Evolutionary conservation across 2,329 filamentous ascomycete genomes (phyloP), one percentile per base, ranked within the genome.

Genomic region (Trichoderma afroharzianum): DNA sequence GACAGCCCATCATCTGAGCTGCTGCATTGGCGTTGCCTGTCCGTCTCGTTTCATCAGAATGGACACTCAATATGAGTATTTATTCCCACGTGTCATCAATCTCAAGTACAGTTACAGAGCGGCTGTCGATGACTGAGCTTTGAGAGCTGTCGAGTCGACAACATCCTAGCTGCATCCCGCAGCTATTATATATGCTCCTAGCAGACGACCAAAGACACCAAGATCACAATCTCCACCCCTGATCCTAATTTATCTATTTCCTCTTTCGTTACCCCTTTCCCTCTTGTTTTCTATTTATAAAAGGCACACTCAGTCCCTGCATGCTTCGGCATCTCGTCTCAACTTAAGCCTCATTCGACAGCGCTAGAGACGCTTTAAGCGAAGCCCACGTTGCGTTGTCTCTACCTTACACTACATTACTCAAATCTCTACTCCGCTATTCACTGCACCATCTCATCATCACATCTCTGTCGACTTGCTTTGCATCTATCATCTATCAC

Each of bases 241-340:
- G 57, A 61, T 69, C 9, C 57, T 50, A 18, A 53, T 69, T 36
- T 36, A 62, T 62, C 18, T 50, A 26, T 62, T 69, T 62, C 57
- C 55, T 62, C 36, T 69, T 69, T 62, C 30, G 39, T 53, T 62
- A 36, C 66, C 66, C 66, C 66, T 69, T 61, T 69, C 57, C 57
- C 33, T 59, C 64, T 30, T 26, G 26, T 32, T 28, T 47, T 47
- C 66, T 59, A 68, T 59, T 61, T 61, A 68, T 68, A 68, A 68
- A 61, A 61, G 36, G 36, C 39, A 50, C 57, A 28, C 39, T 21
- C 21, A 47, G 39, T 68, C 66, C 66, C 57, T 62, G 66, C 55
- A 50, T 33, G 28, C 57, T 62, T 53, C 57, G 66, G 66, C 66
- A 50, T 43, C 24, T 32, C 11, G 36, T 36, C 59, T 50, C 66